These are phyloP conservation scores for Kazachstania martiniae DNA, from an alignment of 805 yeast species.

Conservation along the genomic window DNA sequence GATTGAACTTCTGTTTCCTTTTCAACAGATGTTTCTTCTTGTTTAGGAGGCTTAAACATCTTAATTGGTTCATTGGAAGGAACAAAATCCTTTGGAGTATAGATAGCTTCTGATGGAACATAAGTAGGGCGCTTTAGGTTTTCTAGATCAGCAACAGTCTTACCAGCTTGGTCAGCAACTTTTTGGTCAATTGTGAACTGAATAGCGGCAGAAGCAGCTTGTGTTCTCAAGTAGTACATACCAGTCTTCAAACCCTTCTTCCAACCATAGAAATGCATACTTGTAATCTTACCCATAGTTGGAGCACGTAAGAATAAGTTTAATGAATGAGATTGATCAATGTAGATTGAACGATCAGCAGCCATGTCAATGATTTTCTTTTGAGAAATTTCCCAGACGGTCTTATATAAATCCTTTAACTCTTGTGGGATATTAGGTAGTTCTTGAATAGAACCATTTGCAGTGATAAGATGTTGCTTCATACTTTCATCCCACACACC, in stretches of 20 bases:
- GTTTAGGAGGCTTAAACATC: constrained; percentile 5
- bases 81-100: constrained; percentile 6
- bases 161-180: constrained; percentile 92
- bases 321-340: constrained; percentile 89
- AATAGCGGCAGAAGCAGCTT: constrained; percentile 95
- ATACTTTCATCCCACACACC: constrained; percentile 76
- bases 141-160: constrained; percentile 25
- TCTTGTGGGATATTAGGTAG: constrained; percentile 66
- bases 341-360: constrained; percentile 67
- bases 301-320: constrained; percentile 83
- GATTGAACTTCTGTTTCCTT: constrained; percentile 5
- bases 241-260: constrained; percentile 97
- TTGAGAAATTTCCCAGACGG: constrained; percentile 96
- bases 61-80: constrained; percentile 7
- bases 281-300: constrained; percentile 91
- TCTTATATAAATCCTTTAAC: constrained; percentile 69
- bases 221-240: constrained; percentile 94
- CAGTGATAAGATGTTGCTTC: constrained; percentile 64
- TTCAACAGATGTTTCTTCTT: constrained; percentile 1
- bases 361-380: constrained; percentile 75
- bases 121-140: constrained; percentile 32
- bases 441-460: constrained; percentile 78
- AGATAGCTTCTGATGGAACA: constrained; percentile 15
- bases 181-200: constrained; percentile 77
- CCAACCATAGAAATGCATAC: constrained; percentile 99